Evolutionary conservation across 768 basidiomycete species (phyloP).

Genomic region (Boletus vermiculosoides): DNA sequence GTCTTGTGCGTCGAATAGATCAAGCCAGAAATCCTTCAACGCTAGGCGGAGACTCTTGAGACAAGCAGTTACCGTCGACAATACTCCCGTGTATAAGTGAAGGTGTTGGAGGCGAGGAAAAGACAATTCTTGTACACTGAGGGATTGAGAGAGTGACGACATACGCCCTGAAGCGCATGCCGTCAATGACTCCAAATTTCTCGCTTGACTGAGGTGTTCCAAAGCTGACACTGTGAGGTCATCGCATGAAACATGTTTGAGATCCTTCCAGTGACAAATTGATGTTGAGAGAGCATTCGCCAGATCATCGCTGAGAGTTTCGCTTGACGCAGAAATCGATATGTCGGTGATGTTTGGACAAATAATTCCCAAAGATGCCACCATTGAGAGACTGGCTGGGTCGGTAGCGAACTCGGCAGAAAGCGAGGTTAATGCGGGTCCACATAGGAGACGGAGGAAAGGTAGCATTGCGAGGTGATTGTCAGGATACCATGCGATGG

Average conservation of each 20-base stretch:
- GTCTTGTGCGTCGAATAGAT: constrained; percentile 21
- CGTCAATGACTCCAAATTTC: constrained; percentile 17
- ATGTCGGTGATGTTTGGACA: constrained; percentile 24
- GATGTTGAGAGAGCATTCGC: constrained; percentile 17
- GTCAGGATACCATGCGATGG: constrained; percentile 24
- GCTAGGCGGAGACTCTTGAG: constrained; percentile 7
- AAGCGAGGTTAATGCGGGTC: constrained; percentile 18
- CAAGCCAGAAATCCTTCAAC: constrained; percentile 21
- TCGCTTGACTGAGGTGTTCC: constrained; percentile 16
- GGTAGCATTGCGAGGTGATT: constrained; percentile 20
- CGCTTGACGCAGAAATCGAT: constrained; percentile 12
- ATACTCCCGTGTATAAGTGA: constrained; percentile 18
- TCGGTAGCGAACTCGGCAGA: constrained; percentile 22
- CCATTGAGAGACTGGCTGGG: constrained; percentile 12
- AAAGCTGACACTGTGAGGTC: constrained; percentile 20
- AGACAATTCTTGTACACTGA: background rate
- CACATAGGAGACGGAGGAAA: constrained; percentile 25
- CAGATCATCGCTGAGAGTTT: constrained; percentile 8
- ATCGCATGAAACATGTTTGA: constrained; percentile 20
- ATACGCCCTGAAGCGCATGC: constrained; percentile 11
- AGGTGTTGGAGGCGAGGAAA: constrained; percentile 17
- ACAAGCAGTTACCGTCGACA: constrained; percentile 12
- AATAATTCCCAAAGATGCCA: constrained; percentile 9
- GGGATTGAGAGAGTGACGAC: constrained; percentile 9
- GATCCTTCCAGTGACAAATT: constrained; percentile 20